Evolutionary conservation across 768 basidiomycete genomes (phyloP).

Genomic region (Lactifluus hygrophoroides): DNA sequence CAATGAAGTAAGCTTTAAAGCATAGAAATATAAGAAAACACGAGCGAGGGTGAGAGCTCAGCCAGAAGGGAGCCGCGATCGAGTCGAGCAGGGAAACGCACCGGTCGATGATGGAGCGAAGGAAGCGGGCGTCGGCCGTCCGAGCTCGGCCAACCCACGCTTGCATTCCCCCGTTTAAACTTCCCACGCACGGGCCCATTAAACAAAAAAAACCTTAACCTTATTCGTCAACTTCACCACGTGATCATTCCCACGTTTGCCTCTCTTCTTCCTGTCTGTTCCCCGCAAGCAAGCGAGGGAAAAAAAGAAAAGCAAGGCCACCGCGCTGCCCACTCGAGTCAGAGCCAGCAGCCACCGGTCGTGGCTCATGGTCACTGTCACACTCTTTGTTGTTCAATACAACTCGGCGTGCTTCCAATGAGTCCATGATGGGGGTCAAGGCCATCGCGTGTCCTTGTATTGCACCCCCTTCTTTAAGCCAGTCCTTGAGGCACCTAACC

Average conservation of each 20-base stretch:
- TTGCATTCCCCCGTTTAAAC: slow-evolving; percentile 16
- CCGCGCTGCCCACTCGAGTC: background rate
- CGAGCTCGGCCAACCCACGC: slow-evolving; percentile 22
- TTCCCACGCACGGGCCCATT: slow-evolving; percentile 22
- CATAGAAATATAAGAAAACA: slow-evolving; percentile 24
- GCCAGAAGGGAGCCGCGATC: slow-evolving; percentile 30
- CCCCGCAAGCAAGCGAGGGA: no score
- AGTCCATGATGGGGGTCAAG: background rate
- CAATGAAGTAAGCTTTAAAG: slow-evolving; percentile 8
- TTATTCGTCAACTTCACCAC: slow-evolving; percentile 7
- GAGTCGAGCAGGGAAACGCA: slow-evolving; percentile 20
- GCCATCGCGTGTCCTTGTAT: slow-evolving; percentile 4
- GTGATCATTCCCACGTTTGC: slow-evolving; percentile 8
- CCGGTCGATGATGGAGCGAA: slow-evolving; percentile 23
- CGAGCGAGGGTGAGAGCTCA: slow-evolving; percentile 27
- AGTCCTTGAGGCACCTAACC: background rate
- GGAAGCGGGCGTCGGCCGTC: slow-evolving; percentile 23
- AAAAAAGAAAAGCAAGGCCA: background rate
- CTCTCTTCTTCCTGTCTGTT: background rate
- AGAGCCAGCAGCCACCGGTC: background rate
- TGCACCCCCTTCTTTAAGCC: background rate
- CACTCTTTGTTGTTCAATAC: slow-evolving; percentile 1
- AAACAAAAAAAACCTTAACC: slow-evolving; percentile 23
- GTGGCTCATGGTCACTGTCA: background rate
- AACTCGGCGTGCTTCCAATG: slow-evolving; percentile 3